Evolutionary conservation across 2,329 filamentous ascomycete species (phyloP).

Genomic region (Ophiostoma populinum): DNA sequence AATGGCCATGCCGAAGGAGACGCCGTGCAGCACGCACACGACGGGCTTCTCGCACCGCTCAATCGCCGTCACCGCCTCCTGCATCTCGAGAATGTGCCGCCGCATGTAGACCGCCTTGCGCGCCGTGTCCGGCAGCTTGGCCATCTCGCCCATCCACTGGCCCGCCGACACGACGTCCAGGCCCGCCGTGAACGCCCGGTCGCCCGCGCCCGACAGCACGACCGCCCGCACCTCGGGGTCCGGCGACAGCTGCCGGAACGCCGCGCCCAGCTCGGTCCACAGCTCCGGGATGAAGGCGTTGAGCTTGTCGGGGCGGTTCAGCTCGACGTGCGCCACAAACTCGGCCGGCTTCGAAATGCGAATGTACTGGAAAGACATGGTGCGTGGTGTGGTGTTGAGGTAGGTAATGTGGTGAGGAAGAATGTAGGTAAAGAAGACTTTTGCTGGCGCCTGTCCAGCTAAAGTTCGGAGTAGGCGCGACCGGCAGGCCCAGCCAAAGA

Average conservation of each 20-base stretch:
- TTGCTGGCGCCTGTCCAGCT: background rate
- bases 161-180: conserved; percentile 63
- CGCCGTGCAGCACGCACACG: conserved; percentile 64
- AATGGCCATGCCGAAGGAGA: conserved; percentile 61
- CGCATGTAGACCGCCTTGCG: conserved; percentile 45
- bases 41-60: conserved; percentile 89
- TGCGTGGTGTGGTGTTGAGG: background rate
- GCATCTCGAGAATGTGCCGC: conserved; percentile 61
- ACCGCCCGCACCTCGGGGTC: conserved; percentile 61
- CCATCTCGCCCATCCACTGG: conserved; percentile 29
- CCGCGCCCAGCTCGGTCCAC: conserved; percentile 62
- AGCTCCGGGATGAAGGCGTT: conserved; percentile 76
- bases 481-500: conserved; percentile 1
- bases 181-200: conserved; percentile 70
- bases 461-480: too few species aligned
- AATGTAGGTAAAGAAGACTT: background rate
- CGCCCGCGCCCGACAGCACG: conserved; percentile 64
- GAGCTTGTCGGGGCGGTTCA: conserved; percentile 71
- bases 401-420: background rate
- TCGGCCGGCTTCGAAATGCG: conserved; percentile 41
- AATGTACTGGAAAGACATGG: conserved; percentile 22
- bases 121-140: conserved; percentile 39
- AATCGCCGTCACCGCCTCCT: conserved; percentile 55
- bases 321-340: conserved; percentile 78
- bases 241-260: conserved; percentile 56